These are phyloP conservation scores for Fagopyrum homotropicum DNA, from an alignment of 148 eudicot species.

Conservation along the genomic window DNA sequence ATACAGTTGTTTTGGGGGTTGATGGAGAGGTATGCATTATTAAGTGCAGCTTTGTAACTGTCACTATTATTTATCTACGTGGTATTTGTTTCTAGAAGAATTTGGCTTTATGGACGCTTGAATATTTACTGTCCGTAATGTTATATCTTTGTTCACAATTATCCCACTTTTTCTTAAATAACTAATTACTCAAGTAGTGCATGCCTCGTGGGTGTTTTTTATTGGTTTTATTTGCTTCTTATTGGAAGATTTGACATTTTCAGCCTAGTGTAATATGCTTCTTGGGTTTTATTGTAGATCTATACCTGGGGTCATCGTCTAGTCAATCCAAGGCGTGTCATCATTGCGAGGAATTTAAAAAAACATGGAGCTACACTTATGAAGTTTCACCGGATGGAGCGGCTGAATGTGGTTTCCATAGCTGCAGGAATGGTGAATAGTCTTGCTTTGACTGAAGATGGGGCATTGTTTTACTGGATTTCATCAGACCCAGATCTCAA, in stretches of 20 bases:
- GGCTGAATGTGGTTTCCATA: constrained; percentile 70
- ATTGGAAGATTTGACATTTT: background rate
- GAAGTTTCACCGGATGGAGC: constrained; percentile 73
- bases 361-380: constrained; percentile 54
- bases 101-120: background rate
- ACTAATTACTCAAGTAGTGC: too few relatives aligned
- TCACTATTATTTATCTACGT: background rate
- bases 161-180: too few relatives aligned
- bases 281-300: constrained; percentile 40
- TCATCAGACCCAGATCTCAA: constrained; percentile 84
- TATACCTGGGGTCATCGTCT: constrained; percentile 99
- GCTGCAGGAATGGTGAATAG: constrained; percentile 94
- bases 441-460: constrained; percentile 83
- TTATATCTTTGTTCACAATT: too few relatives aligned
- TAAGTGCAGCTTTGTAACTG: background rate
- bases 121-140: too few relatives aligned
- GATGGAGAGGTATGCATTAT: constrained; percentile 82
- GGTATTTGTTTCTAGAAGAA: background rate
- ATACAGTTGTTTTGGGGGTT: constrained; percentile 79
- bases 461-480: constrained; percentile 83
- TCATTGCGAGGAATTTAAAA: constrained; percentile 63
- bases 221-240: too few relatives aligned
- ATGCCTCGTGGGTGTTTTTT: too few relatives aligned
- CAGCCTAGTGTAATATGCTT: background rate
- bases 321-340: constrained; percentile 86